Percentiles rank a stretch among this genome's conserved stretches.
phyloP scores from a whole-genome alignment of 805 yeast species.

The Cyberlindnera suaveolens region DNA sequence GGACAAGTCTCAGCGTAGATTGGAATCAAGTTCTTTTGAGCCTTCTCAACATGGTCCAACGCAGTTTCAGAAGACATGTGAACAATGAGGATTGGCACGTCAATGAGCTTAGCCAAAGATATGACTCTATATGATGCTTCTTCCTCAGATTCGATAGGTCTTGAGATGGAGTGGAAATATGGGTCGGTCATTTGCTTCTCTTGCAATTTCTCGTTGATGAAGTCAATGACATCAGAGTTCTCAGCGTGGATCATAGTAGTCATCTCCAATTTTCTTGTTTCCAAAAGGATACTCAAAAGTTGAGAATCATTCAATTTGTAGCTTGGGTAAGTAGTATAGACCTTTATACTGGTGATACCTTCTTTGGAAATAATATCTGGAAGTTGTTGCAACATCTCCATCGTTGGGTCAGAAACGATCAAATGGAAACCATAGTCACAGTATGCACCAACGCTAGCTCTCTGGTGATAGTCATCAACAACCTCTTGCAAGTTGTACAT shows the following conservation, averaged over 20 bases:
- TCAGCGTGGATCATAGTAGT: slow-evolving; percentile 50
- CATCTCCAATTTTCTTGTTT: slow-evolving; percentile 34
- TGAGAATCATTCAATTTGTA: slow-evolving; percentile 36
- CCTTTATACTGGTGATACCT: slow-evolving; percentile 20
- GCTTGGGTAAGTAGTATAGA: slow-evolving; percentile 43
- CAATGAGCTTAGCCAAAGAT: slow-evolving; percentile 35
- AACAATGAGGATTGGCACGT: slow-evolving; percentile 40
- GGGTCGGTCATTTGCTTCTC: slow-evolving; percentile 34
- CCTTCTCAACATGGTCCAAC: slow-evolving; percentile 33
- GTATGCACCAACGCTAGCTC: slow-evolving; percentile 27
- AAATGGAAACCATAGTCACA: slow-evolving; percentile 47
- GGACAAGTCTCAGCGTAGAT: slow-evolving; percentile 46
- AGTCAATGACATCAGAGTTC: slow-evolving; percentile 39
- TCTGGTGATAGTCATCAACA: slow-evolving; percentile 26
- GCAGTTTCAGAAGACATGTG: slow-evolving; percentile 42
- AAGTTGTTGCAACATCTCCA: slow-evolving; percentile 26
- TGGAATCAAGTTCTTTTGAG: slow-evolving; percentile 37
- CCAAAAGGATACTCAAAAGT: slow-evolving; percentile 32
- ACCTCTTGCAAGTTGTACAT: slow-evolving; percentile 25
- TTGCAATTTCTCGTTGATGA: slow-evolving; percentile 35
- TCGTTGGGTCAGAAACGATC: slow-evolving; percentile 32
- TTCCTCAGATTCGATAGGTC: slow-evolving; percentile 41
- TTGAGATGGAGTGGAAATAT: slow-evolving; percentile 37
- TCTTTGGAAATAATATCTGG: slow-evolving; percentile 26
- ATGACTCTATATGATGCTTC: slow-evolving; percentile 46